Evolutionary conservation across 192 early-diverging fungal genomes (phyloP), one percentile per base, ranked within the genome.

Genomic region (Rhizoclosmatium sp.): DNA sequence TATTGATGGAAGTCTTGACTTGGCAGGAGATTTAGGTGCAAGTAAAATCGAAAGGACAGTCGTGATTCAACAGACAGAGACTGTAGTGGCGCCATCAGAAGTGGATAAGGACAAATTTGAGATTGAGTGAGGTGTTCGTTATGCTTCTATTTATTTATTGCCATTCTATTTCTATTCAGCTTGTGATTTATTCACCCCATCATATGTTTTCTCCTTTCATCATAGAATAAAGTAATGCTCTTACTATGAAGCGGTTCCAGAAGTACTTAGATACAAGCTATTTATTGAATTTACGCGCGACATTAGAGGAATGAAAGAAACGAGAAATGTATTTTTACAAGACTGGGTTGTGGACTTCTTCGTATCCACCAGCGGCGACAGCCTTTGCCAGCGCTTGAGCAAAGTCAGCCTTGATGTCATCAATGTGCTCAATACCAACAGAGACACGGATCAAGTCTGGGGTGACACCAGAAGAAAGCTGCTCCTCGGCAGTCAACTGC

Each of bases 401-500:
- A 72, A 89, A 89, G 74, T 89, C 77, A 1, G 54, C 77, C 58
- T 85, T 85, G 77, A 90, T 89, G 73, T 89, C 87, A 31, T 90
- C 83, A 80, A 87, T 89, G 78, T 87, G 82, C 82, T 97, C 95
- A 47, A 96, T 81, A 56, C 96, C 96, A 68, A 98, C 94, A 14
- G 91, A 92, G 4, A 95, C 92, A 73, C 95, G 90, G 72, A 97
- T 89, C 66, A 94, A 81, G 78, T 96, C 96, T 54, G 90, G 87
- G 16, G 91, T 92, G 9, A 95, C 93, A 69, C 96, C 95, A 7
- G 90, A 83, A 4, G 90, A 74, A n/a, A 78, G 41, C 81, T 95
- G 94, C 84, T 98, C 96, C 45, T 91, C 90, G 73, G 93, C 91
- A 3, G 88, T 88, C 58, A 98, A 84, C 84, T 96, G 96, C 80